Evolutionary conservation across 2,329 filamentous ascomycete genomes (phyloP), one percentile per base, ranked within the genome.

Genomic region (Fonsecaea pedrosoi): DNA sequence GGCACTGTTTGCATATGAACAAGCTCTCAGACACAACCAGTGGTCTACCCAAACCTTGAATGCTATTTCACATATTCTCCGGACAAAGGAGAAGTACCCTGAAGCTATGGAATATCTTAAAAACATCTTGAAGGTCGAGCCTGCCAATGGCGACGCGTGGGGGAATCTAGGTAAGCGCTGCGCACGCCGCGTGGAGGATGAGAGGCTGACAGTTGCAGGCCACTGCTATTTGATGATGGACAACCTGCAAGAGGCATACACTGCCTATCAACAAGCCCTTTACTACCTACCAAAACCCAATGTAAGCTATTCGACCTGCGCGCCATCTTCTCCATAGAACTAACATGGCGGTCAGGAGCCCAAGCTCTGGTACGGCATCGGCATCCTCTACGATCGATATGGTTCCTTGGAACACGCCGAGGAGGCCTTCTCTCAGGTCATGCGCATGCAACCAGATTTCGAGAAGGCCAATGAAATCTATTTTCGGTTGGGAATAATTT

Each of bases 391-490:
- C 73, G 95, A 99, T 77, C 86, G 95, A 60, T 99, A 98, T 76
- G 95, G 95, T 6, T 97, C 93, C 34, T 86, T 97, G 55, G 95
- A 99, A 75, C 96, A 98, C 78, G 95, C 95, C 72, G 95, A 98
- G 78, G 95, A 98, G 77, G 95, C 95, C 4, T 98, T 98, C 77
- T 97, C 94, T 1, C 92, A 98, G 76, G 95, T 99, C 69, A 98
- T 99, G 95, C 90, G 92, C 73, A 98, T 99, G 90, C 91, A 97
- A 75, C 95, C 94, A 4, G 90, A 93, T 73, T 98, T 98, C 73
- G 95, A 99, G 76, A 99, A 99, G 85, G 94, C 94, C 65, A 98
- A 98, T 75, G 95, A 99, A 78, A 98, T 99, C 62, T 99, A 98
- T 79, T 99, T 99, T 81, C 89, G 95, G 34, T 86, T 99, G 8